Evolutionary conservation across 257 asterid species (phyloP), one percentile per base, ranked within the genome.

Genomic region (Nicotiana knightiana): DNA sequence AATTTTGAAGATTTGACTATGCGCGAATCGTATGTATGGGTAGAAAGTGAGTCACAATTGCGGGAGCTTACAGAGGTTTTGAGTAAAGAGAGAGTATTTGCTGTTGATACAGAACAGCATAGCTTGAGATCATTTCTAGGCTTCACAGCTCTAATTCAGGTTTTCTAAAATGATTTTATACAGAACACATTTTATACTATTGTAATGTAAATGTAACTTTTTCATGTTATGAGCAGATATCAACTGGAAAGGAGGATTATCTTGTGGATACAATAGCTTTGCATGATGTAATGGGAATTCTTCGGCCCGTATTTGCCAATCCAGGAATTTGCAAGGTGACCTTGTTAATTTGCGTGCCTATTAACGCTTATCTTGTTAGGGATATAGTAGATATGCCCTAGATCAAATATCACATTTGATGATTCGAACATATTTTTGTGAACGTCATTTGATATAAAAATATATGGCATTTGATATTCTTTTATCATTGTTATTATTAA

Each of bases 51-150:
- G 81, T 71, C 81, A 4, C 94, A 93, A 85, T 73, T 96, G 73
- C 82, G 83, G 80, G 93, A 93, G 85, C 88, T 94, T 3, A 97
- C 83, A 63, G 88, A 86, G 81, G 93, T 86, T 37, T 86, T 94
- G 89, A 88, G 92, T 81, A 86, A 88, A 13, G 93, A 93, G 91
- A 88, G 70, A 75, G 93, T 91, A n/a, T 93, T 94, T 79, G 97
- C 88, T 3, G 99, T 94, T 46, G 99, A 96, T 80, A 94, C 97
- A 1, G 99, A 96, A 91, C 99, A 96, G 89, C 97, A 96, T 63
- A 88, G 97, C 82, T 87, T 90, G 67, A 90, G 98, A 83, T 93
- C 99, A 70, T 96, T 92, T 88, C 86, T 94, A 67, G 99, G 99
- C 68, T 91, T 96, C 87, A 94, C 97, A 5, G 94, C 97, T 77